Evolutionary conservation across 2,329 filamentous ascomycete species (phyloP), one percentile per base, ranked within the genome.

Genomic region (Cercospora brassicicola): DNA sequence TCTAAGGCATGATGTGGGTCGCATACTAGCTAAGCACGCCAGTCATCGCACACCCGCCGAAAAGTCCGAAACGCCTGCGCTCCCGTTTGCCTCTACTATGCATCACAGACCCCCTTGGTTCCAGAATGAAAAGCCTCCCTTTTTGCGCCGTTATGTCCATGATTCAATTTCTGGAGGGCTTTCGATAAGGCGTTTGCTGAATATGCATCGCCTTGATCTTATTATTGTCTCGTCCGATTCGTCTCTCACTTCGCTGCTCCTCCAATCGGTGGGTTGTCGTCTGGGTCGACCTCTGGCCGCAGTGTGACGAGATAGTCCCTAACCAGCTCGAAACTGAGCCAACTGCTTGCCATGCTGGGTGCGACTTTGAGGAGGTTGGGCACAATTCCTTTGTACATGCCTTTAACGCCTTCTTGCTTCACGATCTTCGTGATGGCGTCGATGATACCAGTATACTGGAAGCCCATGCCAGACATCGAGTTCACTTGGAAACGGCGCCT

Each of bases 381-480:
- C 15, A 94, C 88, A 73, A 99, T 94, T 65, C 95, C 95, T 80
- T 98, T 99, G 85, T 98, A 99, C 53, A 99, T 82, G 61, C 95
- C 95, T 68, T 85, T 85, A 64, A 94, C 45, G 31, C 95, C 95
- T 82, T 99, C 95, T 74, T 96, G 89, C 57, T 86, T 81, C 64
- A 97, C 80, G 75, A 99, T 99, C 61, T 91, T 88, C 62, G 84
- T 87, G 71, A 99, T 83, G 3, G 95, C 95, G 77, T 97, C 93
- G 70, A 88, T 85, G 53, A 99, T 90, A 6, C 90, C 91, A 76
- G 91, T 93, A 83, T 99, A 99, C 78, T 94, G 89, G 81, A 97
- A 98, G 61, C 95, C 95, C 89, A 99, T 94, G 62, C 95, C 95
- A 59, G 91, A 93, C 95, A 99, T 99, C 64, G 95, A 97, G 81